Evolutionary conservation across 805 yeast genomes (phyloP), one percentile per base, ranked within the genome.

Genomic region (Debaryomyces castellii): DNA sequence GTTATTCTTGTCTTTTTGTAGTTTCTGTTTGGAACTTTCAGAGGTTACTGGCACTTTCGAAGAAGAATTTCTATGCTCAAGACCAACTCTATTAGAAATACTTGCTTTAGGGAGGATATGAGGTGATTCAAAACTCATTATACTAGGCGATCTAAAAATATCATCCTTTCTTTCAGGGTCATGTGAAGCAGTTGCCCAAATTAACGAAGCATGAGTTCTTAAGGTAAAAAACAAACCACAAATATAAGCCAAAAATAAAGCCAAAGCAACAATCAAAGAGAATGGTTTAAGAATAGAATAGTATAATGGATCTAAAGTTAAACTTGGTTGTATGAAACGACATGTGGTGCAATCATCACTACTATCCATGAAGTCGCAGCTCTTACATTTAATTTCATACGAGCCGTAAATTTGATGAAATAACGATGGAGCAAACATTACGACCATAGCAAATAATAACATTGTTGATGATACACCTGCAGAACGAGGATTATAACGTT

Each of bases 381-480:
- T 75, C 10, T 68, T 71, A 64, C 99, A 94, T 44, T 74, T 73
- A 28, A 90, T 76, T 55, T 86, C 89, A 58, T 89, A 89, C 5
- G 87, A 78, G 0, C 98, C 99, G 62, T 89, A 92, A 39, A 94
- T 84, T 62, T 89, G 94, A 60, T 88, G 88, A 56, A 94, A 81
- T 25, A 90, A 74, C 0, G 98, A 89, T 4, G 99, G 99, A 0
- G 96, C 87, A 66, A 94, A 82, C 82, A 91, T 89, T 2, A 88
- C 94, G 41, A 90, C 80, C 69, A 89, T 81, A 2, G 97, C 95
- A 71, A 85, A 94, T 43, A 94, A 73, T 42, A 94, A 73, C 96
- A 94, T 89, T 2, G 99, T 94, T 0, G 97, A 90, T 4, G 96
- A 88, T 1, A 94, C 99, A 50, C 98, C 97, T 0, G 99, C 98